Conservation (phyloP, 2,329 filamentous ascomycete genomes). For the Piedraia hortae region DNA sequence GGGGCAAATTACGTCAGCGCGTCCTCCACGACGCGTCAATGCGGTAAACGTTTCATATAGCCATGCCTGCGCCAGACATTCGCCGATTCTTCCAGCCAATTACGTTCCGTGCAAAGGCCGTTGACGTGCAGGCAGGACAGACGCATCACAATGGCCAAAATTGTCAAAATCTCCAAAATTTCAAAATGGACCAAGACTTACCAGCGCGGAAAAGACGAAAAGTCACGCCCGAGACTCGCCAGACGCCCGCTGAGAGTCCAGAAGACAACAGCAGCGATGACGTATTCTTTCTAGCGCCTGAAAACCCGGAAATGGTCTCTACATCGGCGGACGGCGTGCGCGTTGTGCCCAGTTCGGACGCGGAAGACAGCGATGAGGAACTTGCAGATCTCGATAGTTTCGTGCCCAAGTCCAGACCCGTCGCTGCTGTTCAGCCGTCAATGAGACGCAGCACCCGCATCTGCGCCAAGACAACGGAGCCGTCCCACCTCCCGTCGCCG, state of each 20-base stretch:
- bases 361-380: conserved; percentile 8
- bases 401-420: conserved; percentile 9
- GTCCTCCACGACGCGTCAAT: too few species aligned
- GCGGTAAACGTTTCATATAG: too few species aligned
- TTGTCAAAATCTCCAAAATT: too few species aligned
- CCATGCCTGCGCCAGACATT: too few species aligned
- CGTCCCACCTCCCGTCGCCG: conserved; percentile 3
- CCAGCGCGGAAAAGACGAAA: too few species aligned
- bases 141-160: background rate
- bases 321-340: conserved; percentile 9
- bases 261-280: conserved; percentile 1
- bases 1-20: too few species aligned
- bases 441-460: conserved; percentile 1
- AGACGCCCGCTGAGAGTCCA: background rate
- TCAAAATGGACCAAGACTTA: too few species aligned
- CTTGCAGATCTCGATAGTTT: conserved; percentile 10
- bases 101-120: too few species aligned
- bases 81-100: too few species aligned
- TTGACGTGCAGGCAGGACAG: conserved; percentile 1
- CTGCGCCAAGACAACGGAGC: background rate
- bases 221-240: background rate
- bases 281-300: background rate
- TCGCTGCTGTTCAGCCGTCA: background rate
- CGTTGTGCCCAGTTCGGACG: conserved; percentile 20
- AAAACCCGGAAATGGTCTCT: background rate